phyloP scores from a whole-genome alignment of 2,329 filamentous ascomycete species.

The Trichoderma sp. region DNA sequence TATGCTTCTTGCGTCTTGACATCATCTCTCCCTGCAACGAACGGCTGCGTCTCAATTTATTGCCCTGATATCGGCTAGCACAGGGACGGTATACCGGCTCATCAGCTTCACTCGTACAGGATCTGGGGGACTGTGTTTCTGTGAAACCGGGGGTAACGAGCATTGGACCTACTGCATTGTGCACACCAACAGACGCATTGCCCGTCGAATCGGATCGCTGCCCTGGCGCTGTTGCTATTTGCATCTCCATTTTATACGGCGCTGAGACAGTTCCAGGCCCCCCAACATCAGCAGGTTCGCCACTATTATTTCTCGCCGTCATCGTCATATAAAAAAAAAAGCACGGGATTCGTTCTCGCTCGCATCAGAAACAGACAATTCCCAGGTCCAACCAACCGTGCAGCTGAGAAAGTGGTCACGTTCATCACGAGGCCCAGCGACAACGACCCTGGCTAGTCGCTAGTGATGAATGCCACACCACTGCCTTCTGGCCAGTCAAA shows the following conservation, averaged over 20 bases:
- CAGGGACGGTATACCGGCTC: background rate
- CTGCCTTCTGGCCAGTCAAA: background rate
- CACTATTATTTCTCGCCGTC: background rate
- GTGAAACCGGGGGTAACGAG: background rate
- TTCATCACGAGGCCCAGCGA: constrained; percentile 6
- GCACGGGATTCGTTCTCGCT: background rate
- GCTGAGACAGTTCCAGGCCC: no score
- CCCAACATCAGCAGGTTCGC: background rate
- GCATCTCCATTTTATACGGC: background rate
- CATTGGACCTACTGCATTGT: no score
- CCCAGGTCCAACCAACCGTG: background rate
- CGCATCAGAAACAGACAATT: background rate
- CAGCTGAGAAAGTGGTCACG: constrained; percentile 15
- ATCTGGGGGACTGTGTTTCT: background rate
- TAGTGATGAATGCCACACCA: constrained; percentile 22
- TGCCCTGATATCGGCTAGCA: background rate
- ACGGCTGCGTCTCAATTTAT: background rate
- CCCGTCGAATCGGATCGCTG: constrained; percentile 20
- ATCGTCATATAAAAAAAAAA: no score
- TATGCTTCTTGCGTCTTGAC: background rate
- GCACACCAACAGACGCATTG: background rate
- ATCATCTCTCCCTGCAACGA: background rate
- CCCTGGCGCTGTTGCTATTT: constrained; percentile 6
- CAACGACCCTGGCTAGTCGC: constrained; percentile 13
- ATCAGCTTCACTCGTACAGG: background rate